Conservation (phyloP, 1,284 basidiomycete species). For the Ganoderma lingzhi region DNA sequence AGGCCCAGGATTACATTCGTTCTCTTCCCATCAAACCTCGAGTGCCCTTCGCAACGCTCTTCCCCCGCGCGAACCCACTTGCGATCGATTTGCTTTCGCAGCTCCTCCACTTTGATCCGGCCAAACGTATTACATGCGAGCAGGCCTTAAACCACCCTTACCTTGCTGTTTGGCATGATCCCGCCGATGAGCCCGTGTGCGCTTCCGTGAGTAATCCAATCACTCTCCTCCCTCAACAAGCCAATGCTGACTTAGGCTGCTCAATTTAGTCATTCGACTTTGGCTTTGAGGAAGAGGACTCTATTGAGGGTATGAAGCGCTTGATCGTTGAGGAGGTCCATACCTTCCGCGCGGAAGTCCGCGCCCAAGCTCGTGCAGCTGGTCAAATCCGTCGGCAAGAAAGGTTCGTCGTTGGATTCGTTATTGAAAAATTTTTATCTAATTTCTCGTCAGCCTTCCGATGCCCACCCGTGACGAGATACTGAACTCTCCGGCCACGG, state of each 20-base stretch:
- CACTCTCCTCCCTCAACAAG: no score
- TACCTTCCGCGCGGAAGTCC: slow-evolving; percentile 87
- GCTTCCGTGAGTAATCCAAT: slow-evolving; percentile 25
- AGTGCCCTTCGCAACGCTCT: slow-evolving; percentile 91
- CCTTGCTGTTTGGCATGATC: slow-evolving; percentile 93
- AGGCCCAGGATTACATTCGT: slow-evolving; percentile 98
- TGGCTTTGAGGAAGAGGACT: slow-evolving; percentile 96
- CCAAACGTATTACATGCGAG: slow-evolving; percentile 95
- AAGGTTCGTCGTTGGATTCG: slow-evolving; percentile 52
- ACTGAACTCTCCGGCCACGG: slow-evolving; percentile 74
- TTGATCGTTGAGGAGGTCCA: slow-evolving; percentile 96
- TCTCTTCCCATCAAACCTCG: slow-evolving; percentile 96
- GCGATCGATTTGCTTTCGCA: slow-evolving; percentile 93
- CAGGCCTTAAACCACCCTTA: slow-evolving; percentile 97
- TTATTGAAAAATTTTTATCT: neutral
- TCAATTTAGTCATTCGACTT: slow-evolving; percentile 88
- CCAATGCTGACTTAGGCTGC: neutral
- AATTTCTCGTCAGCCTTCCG: slow-evolving; percentile 58
- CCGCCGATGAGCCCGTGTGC: slow-evolving; percentile 89
- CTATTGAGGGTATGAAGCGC: slow-evolving; percentile 96
- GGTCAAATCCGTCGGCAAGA: slow-evolving; percentile 78
- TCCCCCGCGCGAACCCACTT: slow-evolving; percentile 92
- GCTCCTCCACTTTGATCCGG: slow-evolving; percentile 96
- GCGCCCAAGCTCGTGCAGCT: slow-evolving; percentile 75
- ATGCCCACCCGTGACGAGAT: slow-evolving; percentile 85